Conservation (phyloP, 768 basidiomycete species). For the Lactifluus pinguis region DNA sequence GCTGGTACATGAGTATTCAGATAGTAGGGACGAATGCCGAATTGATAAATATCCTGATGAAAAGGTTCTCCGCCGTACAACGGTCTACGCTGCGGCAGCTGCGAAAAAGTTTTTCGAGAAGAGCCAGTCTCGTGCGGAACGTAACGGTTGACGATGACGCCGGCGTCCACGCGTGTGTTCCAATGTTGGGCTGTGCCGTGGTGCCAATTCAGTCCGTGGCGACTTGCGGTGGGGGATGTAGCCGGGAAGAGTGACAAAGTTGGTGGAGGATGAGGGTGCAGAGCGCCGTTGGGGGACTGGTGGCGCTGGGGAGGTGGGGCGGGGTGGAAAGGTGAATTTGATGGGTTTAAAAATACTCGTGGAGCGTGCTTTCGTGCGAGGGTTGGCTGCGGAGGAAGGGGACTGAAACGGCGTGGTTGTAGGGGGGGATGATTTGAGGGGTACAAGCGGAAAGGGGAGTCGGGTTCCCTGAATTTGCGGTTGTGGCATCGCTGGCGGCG, state of each 20-base stretch:
- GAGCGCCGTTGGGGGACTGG: conserved; percentile 14
- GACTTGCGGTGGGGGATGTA: conserved; percentile 3
- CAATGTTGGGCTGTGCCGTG: conserved; percentile 14
- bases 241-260: conserved; percentile 10
- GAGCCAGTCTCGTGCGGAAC: conserved; percentile 30
- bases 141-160: conserved; percentile 25
- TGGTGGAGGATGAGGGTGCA: conserved; percentile 18
- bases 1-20: conserved; percentile 6
- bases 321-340: conserved; percentile 26
- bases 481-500: background rate
- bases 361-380: conserved; percentile 26
- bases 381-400: conserved; percentile 12
- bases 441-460: conserved; percentile 16
- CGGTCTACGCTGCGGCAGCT: conserved; percentile 19
- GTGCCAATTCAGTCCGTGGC: background rate
- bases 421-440: conserved; percentile 22
- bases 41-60: conserved; percentile 13
- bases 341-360: conserved; percentile 29
- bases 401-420: conserved; percentile 24
- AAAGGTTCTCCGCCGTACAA: background rate
- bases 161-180: conserved; percentile 19
- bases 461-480: conserved; percentile 3
- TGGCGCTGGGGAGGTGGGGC: conserved; percentile 21
- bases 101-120: conserved; percentile 27
- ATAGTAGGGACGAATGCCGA: conserved; percentile 3